A percentile compares a stretch with the other conserved stretches of the same genome.
Evolutionary conservation across 176 grass and related monocot genomes (phyloP).

Genomic region (Ampelocalamus luodianensis): DNA sequence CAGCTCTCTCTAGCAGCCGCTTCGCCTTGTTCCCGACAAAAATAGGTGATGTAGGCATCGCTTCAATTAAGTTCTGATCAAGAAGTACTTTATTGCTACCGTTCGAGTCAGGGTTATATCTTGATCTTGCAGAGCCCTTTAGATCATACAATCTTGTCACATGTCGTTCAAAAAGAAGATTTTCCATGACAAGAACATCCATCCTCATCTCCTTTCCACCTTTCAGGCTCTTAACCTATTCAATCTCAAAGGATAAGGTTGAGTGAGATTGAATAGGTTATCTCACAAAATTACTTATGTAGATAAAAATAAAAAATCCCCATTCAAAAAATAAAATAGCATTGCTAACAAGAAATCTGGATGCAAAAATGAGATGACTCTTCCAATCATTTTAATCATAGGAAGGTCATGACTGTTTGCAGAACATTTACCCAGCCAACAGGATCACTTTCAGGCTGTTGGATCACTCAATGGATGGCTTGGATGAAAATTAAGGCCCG

Average conservation of each 20-base stretch:
- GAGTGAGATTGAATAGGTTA: too few species aligned
- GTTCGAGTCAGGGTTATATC: constrained; percentile 91
- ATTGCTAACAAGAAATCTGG: constrained; percentile 27
- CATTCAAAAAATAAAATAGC: background rate
- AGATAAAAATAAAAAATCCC: background rate
- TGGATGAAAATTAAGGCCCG: constrained; percentile 21
- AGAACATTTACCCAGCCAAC: constrained; percentile 15
- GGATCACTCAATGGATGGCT: background rate
- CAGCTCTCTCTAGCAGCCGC: constrained; percentile 85
- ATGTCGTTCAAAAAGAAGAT: constrained; percentile 86
- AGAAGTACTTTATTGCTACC: constrained; percentile 96
- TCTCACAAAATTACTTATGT: constrained; percentile 16
- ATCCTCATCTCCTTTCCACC: constrained; percentile 86
- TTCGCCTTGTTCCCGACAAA: constrained; percentile 97
- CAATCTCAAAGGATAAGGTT: constrained; percentile 18
- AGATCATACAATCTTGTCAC: constrained; percentile 93
- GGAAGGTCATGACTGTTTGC: background rate
- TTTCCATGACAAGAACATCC: constrained; percentile 97
- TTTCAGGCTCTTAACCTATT: constrained; percentile 82
- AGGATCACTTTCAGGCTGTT: constrained; percentile 7
- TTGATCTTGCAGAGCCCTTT: constrained; percentile 92
- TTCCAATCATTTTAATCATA: constrained; percentile 20
- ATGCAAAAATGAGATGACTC: constrained; percentile 14
- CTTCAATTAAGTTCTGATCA: constrained; percentile 93
- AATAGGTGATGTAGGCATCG: constrained; percentile 97